A percentile compares a stretch with the other conserved stretches of the same genome.
Evolutionary conservation across 441 rosid genomes (phyloP).

Genomic region (Aquilaria agallochum): DNA sequence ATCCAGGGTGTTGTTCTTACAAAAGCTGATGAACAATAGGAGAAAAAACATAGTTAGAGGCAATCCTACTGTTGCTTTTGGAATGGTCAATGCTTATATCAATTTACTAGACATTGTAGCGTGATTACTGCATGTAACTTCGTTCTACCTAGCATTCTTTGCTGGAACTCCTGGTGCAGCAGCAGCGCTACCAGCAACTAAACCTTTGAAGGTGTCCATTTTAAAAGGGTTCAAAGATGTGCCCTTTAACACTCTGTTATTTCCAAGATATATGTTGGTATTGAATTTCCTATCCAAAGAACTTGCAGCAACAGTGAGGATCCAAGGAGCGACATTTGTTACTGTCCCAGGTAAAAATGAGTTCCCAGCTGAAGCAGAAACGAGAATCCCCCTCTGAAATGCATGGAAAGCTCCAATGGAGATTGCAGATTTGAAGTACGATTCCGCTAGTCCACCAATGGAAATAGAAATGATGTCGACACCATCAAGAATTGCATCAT

Average conservation of each 20-base stretch:
- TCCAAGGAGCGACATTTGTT: conserved; percentile 47
- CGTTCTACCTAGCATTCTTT: conserved; percentile 37
- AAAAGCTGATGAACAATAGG: conserved; percentile 31
- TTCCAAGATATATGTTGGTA: conserved; percentile 31
- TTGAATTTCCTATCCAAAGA: conserved; percentile 36
- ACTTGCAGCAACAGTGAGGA: conserved; percentile 48
- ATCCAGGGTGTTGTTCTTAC: conserved; percentile 42
- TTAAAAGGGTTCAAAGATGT: conserved; percentile 40
- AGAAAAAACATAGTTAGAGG: background rate
- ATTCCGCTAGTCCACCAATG: conserved; percentile 37
- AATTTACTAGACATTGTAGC: too few relatives aligned
- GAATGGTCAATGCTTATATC: background rate
- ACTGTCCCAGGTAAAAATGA: conserved; percentile 33
- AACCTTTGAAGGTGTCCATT: conserved; percentile 28
- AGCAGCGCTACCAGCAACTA: conserved; percentile 37
- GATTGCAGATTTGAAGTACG: conserved; percentile 27
- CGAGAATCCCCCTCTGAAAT: conserved; percentile 36
- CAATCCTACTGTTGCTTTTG: background rate
- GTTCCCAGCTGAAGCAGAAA: conserved; percentile 45
- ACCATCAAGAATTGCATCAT: conserved; percentile 41
- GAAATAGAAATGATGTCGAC: conserved; percentile 49
- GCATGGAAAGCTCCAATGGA: conserved; percentile 48
- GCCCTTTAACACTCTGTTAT: conserved; percentile 36
- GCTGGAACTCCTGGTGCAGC: conserved; percentile 41
- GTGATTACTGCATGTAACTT: too few relatives aligned